Evolutionary conservation across 129 eudicot species (phyloP).

Genomic region (Lactuca saligna): DNA sequence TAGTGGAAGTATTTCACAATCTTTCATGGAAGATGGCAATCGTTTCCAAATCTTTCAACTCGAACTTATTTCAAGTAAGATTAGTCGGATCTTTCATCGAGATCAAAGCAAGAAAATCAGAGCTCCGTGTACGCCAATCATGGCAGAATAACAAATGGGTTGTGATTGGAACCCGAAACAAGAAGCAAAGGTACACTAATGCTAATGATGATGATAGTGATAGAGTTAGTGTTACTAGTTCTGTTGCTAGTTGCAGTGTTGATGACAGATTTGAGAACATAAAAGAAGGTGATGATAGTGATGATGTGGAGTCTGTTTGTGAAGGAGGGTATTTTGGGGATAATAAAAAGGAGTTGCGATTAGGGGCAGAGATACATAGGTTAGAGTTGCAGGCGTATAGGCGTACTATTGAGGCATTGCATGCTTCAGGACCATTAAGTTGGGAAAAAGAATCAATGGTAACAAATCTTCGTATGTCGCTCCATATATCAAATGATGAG

Average conservation of each 20-base stretch:
- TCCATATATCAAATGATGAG: conserved; percentile 80
- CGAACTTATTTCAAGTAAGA: conserved; percentile 53
- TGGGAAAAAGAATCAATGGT: conserved; percentile 80
- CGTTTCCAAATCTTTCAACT: conserved; percentile 41
- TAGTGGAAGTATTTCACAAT: conserved; percentile 68
- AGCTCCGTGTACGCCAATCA: conserved; percentile 61
- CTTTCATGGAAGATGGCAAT: conserved; percentile 72
- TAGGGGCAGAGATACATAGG: conserved; percentile 57
- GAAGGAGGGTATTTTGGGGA: conserved; percentile 21
- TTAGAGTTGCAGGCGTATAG: conserved; percentile 87
- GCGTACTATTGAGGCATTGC: conserved; percentile 68
- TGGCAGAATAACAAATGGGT: conserved; percentile 71
- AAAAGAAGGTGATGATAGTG: conserved; percentile 44
- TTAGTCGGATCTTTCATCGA: conserved; percentile 55
- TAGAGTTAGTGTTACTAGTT: conserved; percentile 48
- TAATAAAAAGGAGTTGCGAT: conserved; percentile 41
- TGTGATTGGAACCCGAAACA: conserved; percentile 42
- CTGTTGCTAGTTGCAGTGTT: conserved; percentile 73
- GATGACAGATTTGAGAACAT: conserved; percentile 27
- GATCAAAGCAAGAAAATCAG: conserved; percentile 35
- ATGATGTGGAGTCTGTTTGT: conserved; percentile 74
- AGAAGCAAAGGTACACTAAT: conserved; percentile 25
- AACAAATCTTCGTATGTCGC: conserved; percentile 77
- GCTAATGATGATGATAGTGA: no score
- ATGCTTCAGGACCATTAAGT: conserved; percentile 90